Evolutionary conservation across 1,284 basidiomycete species (phyloP), one percentile per base, ranked within the genome.

Genomic region (Trametes hirsuta): DNA sequence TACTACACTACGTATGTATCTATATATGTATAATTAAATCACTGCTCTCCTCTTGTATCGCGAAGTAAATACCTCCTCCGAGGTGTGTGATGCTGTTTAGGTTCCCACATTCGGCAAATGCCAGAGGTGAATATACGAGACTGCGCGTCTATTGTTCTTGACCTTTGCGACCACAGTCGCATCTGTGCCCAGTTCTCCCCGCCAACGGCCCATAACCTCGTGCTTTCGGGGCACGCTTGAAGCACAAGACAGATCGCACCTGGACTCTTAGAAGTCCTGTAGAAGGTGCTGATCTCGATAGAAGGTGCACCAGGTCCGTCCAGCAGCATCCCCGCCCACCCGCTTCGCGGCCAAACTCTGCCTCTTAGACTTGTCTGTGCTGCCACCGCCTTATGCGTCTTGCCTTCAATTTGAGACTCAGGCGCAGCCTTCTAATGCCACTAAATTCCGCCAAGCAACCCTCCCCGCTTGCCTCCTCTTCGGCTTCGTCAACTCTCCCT

Each of bases 381-480:
- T 44, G 53, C 52, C 64, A 37, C 40, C 47, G 58, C 66, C 63
- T 59, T 72, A 85, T 86, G 84, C 81, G 78, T 77, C 70, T 81
- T 74, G 79, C 79, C 65, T 75, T 80, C 64, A 66, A 75, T 53
- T 69, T 81, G 63, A 76, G 77, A 69, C 74, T 77, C 63, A 79
- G 81, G 78, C 79, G 76, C 73, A 76, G 79, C 75, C 79, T 82
- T 72, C 78, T 84, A 76, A 85, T 86, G 84, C 81, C 82, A 78
- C 68, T 81, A 68, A 79, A 83, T 71, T 72, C 76, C 15, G 58
- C 64, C 65, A 52, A 69, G 71, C 60, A 68, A 62, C 63, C 66
- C 62, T 66, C 64, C 21, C 66, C 65, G 47, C 52, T 67, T 47
- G 50, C 65, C 25, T 63, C 66, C 45, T 51, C 72, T 53, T 61